phyloP scores from a whole-genome alignment of 2,329 filamentous ascomycete species.

The Epichloe glyceriae region DNA sequence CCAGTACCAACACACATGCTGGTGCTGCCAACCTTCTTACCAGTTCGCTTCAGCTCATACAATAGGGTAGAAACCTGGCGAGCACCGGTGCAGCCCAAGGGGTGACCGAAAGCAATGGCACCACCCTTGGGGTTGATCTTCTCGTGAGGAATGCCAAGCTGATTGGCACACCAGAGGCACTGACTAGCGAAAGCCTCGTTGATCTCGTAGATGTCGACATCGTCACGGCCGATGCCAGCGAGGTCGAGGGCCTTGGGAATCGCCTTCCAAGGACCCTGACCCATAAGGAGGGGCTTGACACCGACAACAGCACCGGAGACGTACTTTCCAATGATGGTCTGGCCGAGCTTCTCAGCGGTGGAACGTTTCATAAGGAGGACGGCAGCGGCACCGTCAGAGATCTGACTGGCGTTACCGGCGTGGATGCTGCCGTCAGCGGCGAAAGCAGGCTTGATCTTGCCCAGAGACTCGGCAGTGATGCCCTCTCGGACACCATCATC shows the following conservation, averaged over 20 bases:
- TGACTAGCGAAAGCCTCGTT: constrained; percentile 97
- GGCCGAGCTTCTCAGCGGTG: constrained; percentile 76
- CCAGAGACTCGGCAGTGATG: constrained; percentile 77
- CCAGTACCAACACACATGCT: constrained; percentile 96
- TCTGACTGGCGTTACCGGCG: constrained; percentile 90
- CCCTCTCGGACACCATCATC: constrained; percentile 82
- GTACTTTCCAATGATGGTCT: constrained; percentile 85
- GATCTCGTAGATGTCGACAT: constrained; percentile 97
- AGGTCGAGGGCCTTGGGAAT: constrained; percentile 87
- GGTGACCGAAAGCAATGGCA: constrained; percentile 91
- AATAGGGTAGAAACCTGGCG: constrained; percentile 86
- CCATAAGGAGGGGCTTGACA: constrained; percentile 89
- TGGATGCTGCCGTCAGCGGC: constrained; percentile 87
- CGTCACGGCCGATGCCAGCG: constrained; percentile 72
- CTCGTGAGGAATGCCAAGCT: constrained; percentile 66
- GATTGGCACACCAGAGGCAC: constrained; percentile 84
- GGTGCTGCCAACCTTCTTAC: constrained; percentile 77
- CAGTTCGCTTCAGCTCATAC: constrained; percentile 75
- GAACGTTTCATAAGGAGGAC: constrained; percentile 92
- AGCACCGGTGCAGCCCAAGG: constrained; percentile 85
- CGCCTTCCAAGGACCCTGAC: constrained; percentile 86
- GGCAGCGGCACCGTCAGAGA: constrained; percentile 89
- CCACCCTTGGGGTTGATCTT: constrained; percentile 98
- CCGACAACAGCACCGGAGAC: constrained; percentile 76
- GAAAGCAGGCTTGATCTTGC: constrained; percentile 84